Conservation (phyloP, 331 rosid genomes). For the Pyracantha coccinea region DNA sequence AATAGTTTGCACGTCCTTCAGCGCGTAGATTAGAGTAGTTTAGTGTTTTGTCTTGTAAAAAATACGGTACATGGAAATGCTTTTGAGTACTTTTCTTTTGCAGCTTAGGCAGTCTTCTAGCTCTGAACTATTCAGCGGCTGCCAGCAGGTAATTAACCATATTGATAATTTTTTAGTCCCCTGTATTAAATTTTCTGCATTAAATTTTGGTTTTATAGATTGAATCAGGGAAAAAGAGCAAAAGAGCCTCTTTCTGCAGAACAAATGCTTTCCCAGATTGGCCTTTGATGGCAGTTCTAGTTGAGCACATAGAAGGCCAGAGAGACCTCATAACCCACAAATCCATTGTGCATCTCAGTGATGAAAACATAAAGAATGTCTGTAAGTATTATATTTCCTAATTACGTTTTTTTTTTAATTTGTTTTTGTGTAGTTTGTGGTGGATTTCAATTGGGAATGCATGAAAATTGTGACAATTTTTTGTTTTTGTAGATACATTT, state of each 20-base stretch:
- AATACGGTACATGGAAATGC: background rate
- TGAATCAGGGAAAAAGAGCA: slow-evolving; percentile 15
- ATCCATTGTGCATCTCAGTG: slow-evolving; percentile 80
- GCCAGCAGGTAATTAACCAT: slow-evolving; percentile 30
- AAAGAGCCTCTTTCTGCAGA: slow-evolving; percentile 42
- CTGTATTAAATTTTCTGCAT: background rate
- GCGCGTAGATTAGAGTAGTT: no score
- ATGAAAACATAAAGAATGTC: slow-evolving; percentile 64
- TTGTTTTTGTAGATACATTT: slow-evolving; percentile 33
- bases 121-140: slow-evolving; percentile 30
- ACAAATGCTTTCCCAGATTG: slow-evolving; percentile 70
- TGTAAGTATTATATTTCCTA: slow-evolving; percentile 43
- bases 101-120: slow-evolving; percentile 55
- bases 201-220: slow-evolving; percentile 15
- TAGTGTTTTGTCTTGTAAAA: no score
- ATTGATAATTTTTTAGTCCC: background rate
- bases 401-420: no score
- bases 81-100: slow-evolving; percentile 8
- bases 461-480: background rate
- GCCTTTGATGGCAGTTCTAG: slow-evolving; percentile 77
- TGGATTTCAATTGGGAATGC: background rate
- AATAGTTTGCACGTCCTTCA: no score
- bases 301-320: slow-evolving; percentile 68
- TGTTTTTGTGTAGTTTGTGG: background rate
- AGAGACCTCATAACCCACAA: slow-evolving; percentile 57